phyloP scores from a whole-genome alignment of 2,329 filamentous ascomycete genomes.

The Raffaelea arxii region DNA sequence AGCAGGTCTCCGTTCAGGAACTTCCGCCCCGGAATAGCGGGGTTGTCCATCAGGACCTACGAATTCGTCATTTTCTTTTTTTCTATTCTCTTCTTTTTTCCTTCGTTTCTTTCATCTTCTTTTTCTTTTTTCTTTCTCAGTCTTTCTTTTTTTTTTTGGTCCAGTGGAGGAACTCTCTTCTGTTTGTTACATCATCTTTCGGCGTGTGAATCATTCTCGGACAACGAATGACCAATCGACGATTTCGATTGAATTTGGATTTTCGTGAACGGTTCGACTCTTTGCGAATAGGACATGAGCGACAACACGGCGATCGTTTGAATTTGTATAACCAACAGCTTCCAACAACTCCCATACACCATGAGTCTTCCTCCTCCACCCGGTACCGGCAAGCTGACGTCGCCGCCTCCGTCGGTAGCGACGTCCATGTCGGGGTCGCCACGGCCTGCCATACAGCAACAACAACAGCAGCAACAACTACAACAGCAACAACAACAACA shows the following conservation, averaged over 20 bases:
- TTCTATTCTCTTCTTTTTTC: not conserved
- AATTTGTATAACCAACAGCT: not conserved
- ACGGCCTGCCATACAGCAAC: no score
- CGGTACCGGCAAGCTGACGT: constrained; percentile 40
- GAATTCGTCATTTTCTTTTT: not conserved
- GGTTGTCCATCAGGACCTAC: no score
- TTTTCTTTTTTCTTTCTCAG: not conserved
- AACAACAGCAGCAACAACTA: not conserved
- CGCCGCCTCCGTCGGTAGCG: constrained; percentile 30
- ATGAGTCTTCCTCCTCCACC: constrained; percentile 27
- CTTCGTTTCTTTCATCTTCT: not conserved
- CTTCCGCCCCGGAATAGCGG: no score
- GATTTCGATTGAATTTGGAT: no score
- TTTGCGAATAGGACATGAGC: not conserved
- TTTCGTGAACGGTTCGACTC: no score
- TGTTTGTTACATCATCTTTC: not conserved
- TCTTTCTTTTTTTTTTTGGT: not conserved
- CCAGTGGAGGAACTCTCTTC: not conserved
- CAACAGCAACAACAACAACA: not conserved
- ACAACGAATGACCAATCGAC: no score
- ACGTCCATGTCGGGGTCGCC: constrained; percentile 31
- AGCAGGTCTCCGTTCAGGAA: no score
- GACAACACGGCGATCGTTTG: not conserved
- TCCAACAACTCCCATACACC: no score
- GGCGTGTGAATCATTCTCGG: no score